These are phyloP conservation scores for Solanum neorickii DNA, from an alignment of 257 asterid species.

Conservation along the genomic window DNA sequence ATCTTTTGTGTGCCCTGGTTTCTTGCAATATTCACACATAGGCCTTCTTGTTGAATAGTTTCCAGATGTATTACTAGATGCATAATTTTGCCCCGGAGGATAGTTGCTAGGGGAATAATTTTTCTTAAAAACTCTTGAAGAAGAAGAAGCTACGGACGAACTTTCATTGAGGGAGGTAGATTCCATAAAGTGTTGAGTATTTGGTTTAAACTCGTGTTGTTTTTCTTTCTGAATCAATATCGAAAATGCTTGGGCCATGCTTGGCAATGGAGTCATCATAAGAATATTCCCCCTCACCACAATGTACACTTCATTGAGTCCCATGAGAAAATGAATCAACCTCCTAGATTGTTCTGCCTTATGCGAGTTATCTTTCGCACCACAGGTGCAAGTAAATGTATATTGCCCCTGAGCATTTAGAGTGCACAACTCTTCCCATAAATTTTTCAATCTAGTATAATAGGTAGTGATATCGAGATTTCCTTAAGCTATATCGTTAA, in stretches of 20 bases:
- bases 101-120: no score
- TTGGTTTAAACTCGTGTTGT: no score
- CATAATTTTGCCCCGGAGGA: no score
- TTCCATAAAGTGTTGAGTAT: not conserved
- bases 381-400: not conserved
- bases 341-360: not conserved
- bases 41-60: no score
- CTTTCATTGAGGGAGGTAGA: not conserved
- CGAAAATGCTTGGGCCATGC: no score
- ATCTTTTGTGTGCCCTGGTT: no score
- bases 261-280: no score
- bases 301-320: not conserved
- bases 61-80: no score
- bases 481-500: not conserved
- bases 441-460: not conserved
- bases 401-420: not conserved
- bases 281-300: no score
- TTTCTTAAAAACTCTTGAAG: no score
- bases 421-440: not conserved
- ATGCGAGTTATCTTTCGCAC: not conserved
- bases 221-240: not conserved
- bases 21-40: no score
- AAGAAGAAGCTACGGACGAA: not conserved
- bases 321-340: not conserved
- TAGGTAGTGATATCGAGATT: not conserved